Evolutionary conservation across 805 yeast genomes (phyloP).

Genomic region (Lipomyces sp.): DNA sequence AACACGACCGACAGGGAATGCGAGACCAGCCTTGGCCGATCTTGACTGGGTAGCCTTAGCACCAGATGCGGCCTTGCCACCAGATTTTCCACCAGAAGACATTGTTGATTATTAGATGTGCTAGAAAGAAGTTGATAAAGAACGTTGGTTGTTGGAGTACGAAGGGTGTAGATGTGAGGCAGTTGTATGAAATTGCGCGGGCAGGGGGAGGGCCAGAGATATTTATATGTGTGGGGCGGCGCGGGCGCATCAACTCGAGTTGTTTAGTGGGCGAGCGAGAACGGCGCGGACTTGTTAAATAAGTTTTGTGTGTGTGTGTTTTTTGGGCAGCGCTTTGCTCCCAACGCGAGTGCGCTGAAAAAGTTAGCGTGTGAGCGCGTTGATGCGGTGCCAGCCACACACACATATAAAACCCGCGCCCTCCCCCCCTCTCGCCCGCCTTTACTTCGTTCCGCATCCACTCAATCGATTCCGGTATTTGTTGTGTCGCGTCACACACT

Average conservation of each 20-base stretch:
- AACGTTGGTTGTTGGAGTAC: neutral
- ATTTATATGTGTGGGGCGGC: slow-evolving; percentile 27
- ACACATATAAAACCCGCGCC: slow-evolving; percentile 32
- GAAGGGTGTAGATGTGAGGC: neutral
- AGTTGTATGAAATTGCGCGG: neutral
- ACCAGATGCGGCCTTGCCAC: slow-evolving; percentile 71
- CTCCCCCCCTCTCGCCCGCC: slow-evolving; percentile 31
- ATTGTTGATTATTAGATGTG: slow-evolving; percentile 50
- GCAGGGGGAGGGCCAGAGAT: slow-evolving; percentile 26
- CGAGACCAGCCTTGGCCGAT: slow-evolving; percentile 97
- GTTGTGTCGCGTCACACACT: neutral
- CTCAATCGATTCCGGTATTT: neutral
- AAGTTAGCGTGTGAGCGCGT: neutral
- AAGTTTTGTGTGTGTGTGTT: neutral
- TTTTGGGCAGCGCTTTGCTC: neutral
- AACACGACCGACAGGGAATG: slow-evolving; percentile 99
- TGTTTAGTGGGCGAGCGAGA: neutral
- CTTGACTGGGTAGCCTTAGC: slow-evolving; percentile 97
- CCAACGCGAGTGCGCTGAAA: neutral
- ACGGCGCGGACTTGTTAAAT: neutral
- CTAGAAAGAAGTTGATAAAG: slow-evolving; percentile 44
- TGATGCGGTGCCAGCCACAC: slow-evolving; percentile 22
- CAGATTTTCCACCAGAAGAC: slow-evolving; percentile 57
- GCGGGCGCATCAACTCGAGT: slow-evolving; percentile 26
- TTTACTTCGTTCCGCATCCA: slow-evolving; percentile 7